phyloP scores from a whole-genome alignment of 257 asterid genomes.

The Scutellaria minor region DNA sequence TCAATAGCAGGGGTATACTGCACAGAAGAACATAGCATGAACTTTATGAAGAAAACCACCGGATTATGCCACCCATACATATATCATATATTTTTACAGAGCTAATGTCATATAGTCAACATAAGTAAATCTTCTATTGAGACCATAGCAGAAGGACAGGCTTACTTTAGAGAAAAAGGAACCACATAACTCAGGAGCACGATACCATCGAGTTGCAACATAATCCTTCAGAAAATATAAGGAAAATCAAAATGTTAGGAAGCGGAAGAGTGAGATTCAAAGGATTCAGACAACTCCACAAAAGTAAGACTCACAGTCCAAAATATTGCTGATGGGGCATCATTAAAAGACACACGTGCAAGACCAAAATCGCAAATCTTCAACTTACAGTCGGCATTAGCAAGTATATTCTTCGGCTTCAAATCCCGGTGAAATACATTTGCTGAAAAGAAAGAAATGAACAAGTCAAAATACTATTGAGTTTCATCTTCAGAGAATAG shows the following conservation, averaged over 20 bases:
- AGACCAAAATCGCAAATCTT: slow-evolving; percentile 98
- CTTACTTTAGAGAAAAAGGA: slow-evolving; percentile 97
- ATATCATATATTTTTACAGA: not conserved
- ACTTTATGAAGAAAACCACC: slow-evolving; percentile 12
- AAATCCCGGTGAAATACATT: slow-evolving; percentile 94
- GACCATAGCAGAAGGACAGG: slow-evolving; percentile 30
- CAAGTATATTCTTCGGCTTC: slow-evolving; percentile 96
- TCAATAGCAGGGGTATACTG: slow-evolving; percentile 98
- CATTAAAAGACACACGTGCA: slow-evolving; percentile 96
- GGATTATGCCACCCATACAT: slow-evolving; percentile 14
- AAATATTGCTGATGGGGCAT: slow-evolving; percentile 95
- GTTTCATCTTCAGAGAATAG: not conserved
- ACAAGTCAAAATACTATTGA: slow-evolving; percentile 29
- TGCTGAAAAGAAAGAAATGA: slow-evolving; percentile 50
- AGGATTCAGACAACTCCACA: slow-evolving; percentile 18
- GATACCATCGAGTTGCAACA: slow-evolving; percentile 98
- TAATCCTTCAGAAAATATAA: slow-evolving; percentile 68
- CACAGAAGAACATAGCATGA: slow-evolving; percentile 36
- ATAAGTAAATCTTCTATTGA: not conserved
- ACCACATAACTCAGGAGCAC: slow-evolving; percentile 98
- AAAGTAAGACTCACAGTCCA: slow-evolving; percentile 76
- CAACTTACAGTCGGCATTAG: slow-evolving; percentile 95
- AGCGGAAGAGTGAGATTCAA: slow-evolving; percentile 2
- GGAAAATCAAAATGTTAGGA: slow-evolving; percentile 37
- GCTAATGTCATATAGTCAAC: no score